phyloP scores from a whole-genome alignment of 2,329 filamentous ascomycete genomes.

The Phyllosticta citribraziliensis region DNA sequence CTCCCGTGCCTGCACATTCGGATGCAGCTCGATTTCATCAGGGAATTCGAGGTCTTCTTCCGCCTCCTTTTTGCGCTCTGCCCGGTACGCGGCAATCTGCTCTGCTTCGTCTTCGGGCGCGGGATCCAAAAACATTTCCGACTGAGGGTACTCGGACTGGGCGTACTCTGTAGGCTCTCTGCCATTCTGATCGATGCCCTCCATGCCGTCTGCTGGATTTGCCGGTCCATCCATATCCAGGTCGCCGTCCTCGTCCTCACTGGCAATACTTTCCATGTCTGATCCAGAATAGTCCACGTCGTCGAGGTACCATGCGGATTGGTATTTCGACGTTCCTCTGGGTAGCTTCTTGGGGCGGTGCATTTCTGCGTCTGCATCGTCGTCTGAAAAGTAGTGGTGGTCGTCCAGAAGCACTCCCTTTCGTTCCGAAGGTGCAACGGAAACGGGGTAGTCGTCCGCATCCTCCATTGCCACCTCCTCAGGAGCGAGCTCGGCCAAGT shows the following conservation, averaged over 20 bases:
- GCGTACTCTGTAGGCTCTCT: conserved; percentile 61
- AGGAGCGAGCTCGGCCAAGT: conserved; percentile 72
- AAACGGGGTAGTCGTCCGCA: conserved; percentile 40
- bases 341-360: conserved; percentile 65
- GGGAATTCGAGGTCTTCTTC: conserved; percentile 92
- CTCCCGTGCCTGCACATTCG: conserved; percentile 76
- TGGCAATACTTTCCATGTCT: conserved; percentile 52
- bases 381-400: conserved; percentile 95
- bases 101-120: conserved; percentile 74
- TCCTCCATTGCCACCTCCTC: conserved; percentile 76
- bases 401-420: conserved; percentile 92
- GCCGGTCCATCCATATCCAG: conserved; percentile 41
- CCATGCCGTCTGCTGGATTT: conserved; percentile 73
- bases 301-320: conserved; percentile 85
- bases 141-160: conserved; percentile 84
- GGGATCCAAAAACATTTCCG: conserved; percentile 77
- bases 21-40: conserved; percentile 90
- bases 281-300: conserved; percentile 78
- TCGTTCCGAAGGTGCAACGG: conserved; percentile 38
- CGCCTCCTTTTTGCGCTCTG: conserved; percentile 66
- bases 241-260: conserved; percentile 49
- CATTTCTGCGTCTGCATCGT: conserved; percentile 53
- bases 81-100: conserved; percentile 72
- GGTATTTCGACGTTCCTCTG: conserved; percentile 86
- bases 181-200: conserved; percentile 47